These are phyloP conservation scores for Didymellaceae sp. DNA, from an alignment of 2,329 filamentous ascomycete species.

Conservation along the genomic window DNA sequence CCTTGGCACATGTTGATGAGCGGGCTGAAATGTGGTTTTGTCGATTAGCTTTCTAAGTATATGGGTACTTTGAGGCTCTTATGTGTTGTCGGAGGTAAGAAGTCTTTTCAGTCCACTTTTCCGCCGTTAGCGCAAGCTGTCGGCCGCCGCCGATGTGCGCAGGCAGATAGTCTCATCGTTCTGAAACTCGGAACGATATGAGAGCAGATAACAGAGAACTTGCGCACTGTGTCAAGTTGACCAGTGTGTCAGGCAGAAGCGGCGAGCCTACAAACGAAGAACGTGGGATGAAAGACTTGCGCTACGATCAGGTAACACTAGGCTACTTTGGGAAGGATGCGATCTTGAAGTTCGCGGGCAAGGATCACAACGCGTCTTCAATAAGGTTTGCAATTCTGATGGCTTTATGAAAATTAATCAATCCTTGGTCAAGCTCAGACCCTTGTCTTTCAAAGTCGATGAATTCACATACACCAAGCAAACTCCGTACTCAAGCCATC, in stretches of 20 bases:
- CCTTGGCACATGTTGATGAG: slow-evolving; percentile 12
- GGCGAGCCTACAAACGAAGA: not conserved
- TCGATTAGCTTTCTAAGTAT: slow-evolving; percentile 6
- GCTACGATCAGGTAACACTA: slow-evolving; percentile 7
- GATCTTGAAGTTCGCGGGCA: not conserved
- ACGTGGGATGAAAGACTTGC: not conserved
- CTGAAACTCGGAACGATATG: slow-evolving; percentile 8
- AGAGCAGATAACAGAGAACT: not conserved
- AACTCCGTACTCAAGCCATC: too few relatives aligned
- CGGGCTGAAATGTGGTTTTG: not conserved
- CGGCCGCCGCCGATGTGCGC: slow-evolving; percentile 20
- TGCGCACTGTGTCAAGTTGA: too few relatives aligned
- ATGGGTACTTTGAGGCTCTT: slow-evolving; percentile 1
- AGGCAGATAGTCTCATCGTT: slow-evolving; percentile 1
- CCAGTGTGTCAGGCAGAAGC: slow-evolving; percentile 1
- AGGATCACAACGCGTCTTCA: not conserved
- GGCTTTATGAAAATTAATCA: too few relatives aligned
- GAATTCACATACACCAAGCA: too few relatives aligned
- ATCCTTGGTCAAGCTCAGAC: too few relatives aligned
- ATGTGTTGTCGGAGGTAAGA: slow-evolving; percentile 11
- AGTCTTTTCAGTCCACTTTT: slow-evolving; percentile 18
- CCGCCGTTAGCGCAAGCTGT: slow-evolving; percentile 14
- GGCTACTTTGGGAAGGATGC: not conserved
- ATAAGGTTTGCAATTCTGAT: too few relatives aligned
- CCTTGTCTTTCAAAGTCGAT: too few relatives aligned